Percentiles rank a stretch among this genome's conserved stretches.
Evolutionary conservation across 306 rosid genomes (phyloP).

Genomic region (Vachellia collinsii): DNA sequence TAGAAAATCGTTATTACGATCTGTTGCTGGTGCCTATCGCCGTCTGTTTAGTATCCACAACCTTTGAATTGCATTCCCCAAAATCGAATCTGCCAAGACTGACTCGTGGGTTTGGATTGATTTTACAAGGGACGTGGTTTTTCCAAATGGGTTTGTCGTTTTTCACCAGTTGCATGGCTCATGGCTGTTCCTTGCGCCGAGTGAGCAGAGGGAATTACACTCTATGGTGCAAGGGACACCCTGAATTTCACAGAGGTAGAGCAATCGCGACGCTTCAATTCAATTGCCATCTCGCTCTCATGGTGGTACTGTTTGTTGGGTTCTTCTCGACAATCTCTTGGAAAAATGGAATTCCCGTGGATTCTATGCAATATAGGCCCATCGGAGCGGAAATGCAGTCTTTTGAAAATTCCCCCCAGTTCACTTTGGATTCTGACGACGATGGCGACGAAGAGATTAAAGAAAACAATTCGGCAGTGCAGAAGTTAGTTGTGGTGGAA

Average conservation of each 20-base stretch:
- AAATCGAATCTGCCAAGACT: conserved; percentile 49
- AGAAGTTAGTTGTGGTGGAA: conserved; percentile 46
- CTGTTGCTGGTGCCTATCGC: conserved; percentile 68
- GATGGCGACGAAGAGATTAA: conserved; percentile 41
- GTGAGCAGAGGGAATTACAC: conserved; percentile 81
- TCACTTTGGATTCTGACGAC: conserved; percentile 76
- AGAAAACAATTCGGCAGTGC: conserved; percentile 42
- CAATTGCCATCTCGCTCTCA: conserved; percentile 86
- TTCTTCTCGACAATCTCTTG: conserved; percentile 46
- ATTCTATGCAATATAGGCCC: conserved; percentile 49
- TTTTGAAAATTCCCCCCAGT: conserved; percentile 47
- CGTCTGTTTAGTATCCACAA: conserved; percentile 58
- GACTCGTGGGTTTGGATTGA: conserved; percentile 70
- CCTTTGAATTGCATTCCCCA: conserved; percentile 50
- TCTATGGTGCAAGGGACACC: conserved; percentile 69
- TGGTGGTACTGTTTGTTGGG: conserved; percentile 49
- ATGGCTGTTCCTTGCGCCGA: conserved; percentile 63
- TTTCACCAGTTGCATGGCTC: conserved; percentile 57
- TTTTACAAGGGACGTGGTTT: conserved; percentile 83
- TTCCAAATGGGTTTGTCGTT: conserved; percentile 78
- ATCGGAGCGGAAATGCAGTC: conserved; percentile 58
- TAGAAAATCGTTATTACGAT: conserved; percentile 82
- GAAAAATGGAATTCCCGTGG: conserved; percentile 35
- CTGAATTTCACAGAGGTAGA: conserved; percentile 79
- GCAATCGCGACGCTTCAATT: conserved; percentile 96